Evolutionary conservation across 1,284 basidiomycete species (phyloP).

Genomic region (Blastosporella zonata): DNA sequence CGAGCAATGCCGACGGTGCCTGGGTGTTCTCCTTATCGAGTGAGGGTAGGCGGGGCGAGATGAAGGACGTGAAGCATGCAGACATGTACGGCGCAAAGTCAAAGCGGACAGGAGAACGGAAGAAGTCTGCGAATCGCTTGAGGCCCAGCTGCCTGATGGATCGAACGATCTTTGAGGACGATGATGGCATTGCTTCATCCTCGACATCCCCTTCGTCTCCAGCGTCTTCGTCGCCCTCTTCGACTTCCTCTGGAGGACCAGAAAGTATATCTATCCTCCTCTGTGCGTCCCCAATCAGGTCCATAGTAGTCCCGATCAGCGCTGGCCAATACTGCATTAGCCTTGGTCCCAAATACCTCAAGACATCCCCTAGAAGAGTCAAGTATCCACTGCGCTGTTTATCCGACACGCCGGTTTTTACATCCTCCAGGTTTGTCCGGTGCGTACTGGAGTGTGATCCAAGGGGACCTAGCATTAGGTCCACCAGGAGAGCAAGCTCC

Average conservation of each 20-base stretch:
- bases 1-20: constrained; percentile 85
- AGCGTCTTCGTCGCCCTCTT: constrained; percentile 11
- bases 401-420: constrained; percentile 41
- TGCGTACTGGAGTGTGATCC: constrained; percentile 30
- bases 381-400: constrained; percentile 86
- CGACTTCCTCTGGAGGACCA: constrained; percentile 12
- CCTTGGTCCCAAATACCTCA: constrained; percentile 77
- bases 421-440: constrained; percentile 25
- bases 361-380: constrained; percentile 78
- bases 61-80: constrained; percentile 67
- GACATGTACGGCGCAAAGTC: constrained; percentile 75
- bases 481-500: constrained; percentile 79
- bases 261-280: constrained; percentile 35
- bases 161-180: constrained; percentile 46
- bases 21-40: constrained; percentile 90
- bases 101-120: constrained; percentile 69
- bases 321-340: constrained; percentile 70
- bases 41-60: constrained; percentile 77
- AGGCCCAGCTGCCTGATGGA: constrained; percentile 80
- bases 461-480: constrained; percentile 89
- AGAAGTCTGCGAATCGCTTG: constrained; percentile 88
- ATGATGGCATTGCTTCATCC: constrained; percentile 32
- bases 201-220: constrained; percentile 23
- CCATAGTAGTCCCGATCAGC: constrained; percentile 66
- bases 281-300: constrained; percentile 68